Evolutionary conservation across 805 yeast genomes (phyloP).

Genomic region (Nakazawaea siamensis): DNA sequence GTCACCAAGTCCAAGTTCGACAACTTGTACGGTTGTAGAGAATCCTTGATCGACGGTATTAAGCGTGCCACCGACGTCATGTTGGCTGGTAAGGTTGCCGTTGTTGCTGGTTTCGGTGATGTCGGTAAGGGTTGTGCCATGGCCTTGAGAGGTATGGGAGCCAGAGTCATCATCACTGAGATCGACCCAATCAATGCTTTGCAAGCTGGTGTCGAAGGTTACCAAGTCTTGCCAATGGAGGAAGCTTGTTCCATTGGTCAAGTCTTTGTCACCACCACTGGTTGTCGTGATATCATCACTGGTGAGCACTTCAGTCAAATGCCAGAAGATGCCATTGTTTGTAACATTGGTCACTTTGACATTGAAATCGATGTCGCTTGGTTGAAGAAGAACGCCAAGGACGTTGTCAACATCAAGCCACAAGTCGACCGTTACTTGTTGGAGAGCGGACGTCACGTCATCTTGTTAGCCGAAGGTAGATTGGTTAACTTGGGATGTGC

Average conservation of each 20-base stretch:
- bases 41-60: slow-evolving; percentile 96
- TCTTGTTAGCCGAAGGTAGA: slow-evolving; percentile 98
- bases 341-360: slow-evolving; percentile 99
- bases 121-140: slow-evolving; percentile 99
- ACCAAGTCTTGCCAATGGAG: slow-evolving; percentile 92
- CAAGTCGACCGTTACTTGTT: slow-evolving; percentile 97
- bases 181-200: slow-evolving; percentile 98
- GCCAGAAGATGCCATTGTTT: slow-evolving; percentile 99
- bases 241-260: slow-evolving; percentile 92
- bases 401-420: slow-evolving; percentile 95
- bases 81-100: slow-evolving; percentile 99
- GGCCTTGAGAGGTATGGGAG: slow-evolving; percentile 99
- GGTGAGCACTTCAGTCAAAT: slow-evolving; percentile 78
- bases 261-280: slow-evolving; percentile 98
- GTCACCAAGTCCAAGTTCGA: slow-evolving; percentile 99
- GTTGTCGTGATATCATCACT: slow-evolving; percentile 96
- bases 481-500: slow-evolving; percentile 99
- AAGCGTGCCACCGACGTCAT: slow-evolving; percentile 99
- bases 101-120: slow-evolving; percentile 99
- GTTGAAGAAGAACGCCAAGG: slow-evolving; percentile 90
- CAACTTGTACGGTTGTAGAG: slow-evolving; percentile 99
- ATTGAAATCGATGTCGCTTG: slow-evolving; percentile 99
- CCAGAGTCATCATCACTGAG: slow-evolving; percentile 95
- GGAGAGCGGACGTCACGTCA: slow-evolving; percentile 84
- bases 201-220: slow-evolving; percentile 99